A percentile compares a stretch with the other conserved stretches of the same genome.
These are phyloP conservation scores for Schrenkiella parvula DNA, from an alignment of 345 rosid genomes.

Conservation along the genomic window DNA sequence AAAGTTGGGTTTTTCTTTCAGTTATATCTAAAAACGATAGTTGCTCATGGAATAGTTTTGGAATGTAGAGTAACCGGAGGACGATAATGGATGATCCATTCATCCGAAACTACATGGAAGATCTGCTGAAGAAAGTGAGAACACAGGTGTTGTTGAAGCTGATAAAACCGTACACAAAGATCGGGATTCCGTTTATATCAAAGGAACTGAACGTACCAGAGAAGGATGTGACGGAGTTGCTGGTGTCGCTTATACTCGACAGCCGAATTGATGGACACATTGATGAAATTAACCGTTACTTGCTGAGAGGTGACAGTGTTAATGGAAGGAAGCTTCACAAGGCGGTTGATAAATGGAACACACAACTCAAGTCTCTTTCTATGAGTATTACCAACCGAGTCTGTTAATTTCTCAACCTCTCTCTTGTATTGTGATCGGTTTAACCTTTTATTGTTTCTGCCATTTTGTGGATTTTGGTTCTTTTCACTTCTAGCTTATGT, in stretches of 20 bases:
- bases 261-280: slow-evolving; percentile 93
- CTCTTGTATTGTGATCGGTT: neutral
- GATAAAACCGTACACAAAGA: slow-evolving; percentile 94
- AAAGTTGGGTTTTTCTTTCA: neutral
- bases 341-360: slow-evolving; percentile 94
- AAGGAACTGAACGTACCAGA: slow-evolving; percentile 96
- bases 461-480: neutral
- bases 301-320: slow-evolving; percentile 91
- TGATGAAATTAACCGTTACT: slow-evolving; percentile 87
- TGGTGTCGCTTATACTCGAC: slow-evolving; percentile 87
- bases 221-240: slow-evolving; percentile 84
- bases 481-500: neutral
- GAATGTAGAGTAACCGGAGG: slow-evolving; percentile 72
- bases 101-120: slow-evolving; percentile 94
- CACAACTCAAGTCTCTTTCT: slow-evolving; percentile 75
- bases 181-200: slow-evolving; percentile 86
- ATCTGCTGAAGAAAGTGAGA: slow-evolving; percentile 93
- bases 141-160: slow-evolving; percentile 97
- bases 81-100: slow-evolving; percentile 99
- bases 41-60: neutral
- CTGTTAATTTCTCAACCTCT: slow-evolving; percentile 32
- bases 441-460: neutral
- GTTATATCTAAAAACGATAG: neutral
- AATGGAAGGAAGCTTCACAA: slow-evolving; percentile 92
- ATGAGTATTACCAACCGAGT: slow-evolving; percentile 67